Percentiles rank a stretch among this genome's conserved stretches.
phyloP scores from a whole-genome alignment of 768 basidiomycete genomes.

The Tylopilus sp. region DNA sequence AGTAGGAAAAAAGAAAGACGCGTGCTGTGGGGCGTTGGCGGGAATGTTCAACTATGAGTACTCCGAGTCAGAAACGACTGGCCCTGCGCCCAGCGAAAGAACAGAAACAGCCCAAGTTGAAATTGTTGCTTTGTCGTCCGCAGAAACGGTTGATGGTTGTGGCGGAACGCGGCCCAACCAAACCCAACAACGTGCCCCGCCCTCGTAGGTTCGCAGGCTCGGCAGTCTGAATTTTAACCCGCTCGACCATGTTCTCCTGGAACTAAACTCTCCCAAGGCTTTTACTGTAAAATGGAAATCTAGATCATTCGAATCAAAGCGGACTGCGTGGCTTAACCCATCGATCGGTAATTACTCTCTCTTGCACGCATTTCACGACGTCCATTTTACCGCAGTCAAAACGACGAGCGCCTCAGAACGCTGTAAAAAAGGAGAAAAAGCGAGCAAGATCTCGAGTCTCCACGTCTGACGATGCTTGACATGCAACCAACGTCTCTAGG shows the following conservation, averaged over 20 bases:
- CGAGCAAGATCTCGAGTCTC: neutral
- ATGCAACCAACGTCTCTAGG: neutral
- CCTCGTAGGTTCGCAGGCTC: conserved; percentile 32
- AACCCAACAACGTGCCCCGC: conserved; percentile 15
- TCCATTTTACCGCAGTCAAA: neutral
- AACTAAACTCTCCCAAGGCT: no score
- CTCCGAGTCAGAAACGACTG: conserved; percentile 30
- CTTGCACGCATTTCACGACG: neutral
- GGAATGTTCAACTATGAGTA: conserved; percentile 34
- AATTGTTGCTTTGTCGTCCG: conserved; percentile 30
- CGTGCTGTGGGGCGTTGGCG: conserved; percentile 31
- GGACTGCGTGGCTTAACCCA: neutral
- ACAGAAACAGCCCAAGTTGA: conserved; percentile 24
- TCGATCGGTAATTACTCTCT: neutral
- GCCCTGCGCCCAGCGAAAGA: conserved; percentile 27
- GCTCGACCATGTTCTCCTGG: no score
- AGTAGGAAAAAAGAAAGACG: conserved; percentile 38
- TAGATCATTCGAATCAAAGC: no score
- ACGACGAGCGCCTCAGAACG: neutral
- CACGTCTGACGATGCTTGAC: neutral
- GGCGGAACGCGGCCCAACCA: conserved; percentile 11
- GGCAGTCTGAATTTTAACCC: conserved; percentile 37
- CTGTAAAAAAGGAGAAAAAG: neutral
- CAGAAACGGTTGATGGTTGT: conserved; percentile 23
- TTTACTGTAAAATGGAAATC: no score